Base-by-base conservation (phyloP, 2,329 filamentous ascomycete species). In the Coleophoma cylindrospora region DNA sequence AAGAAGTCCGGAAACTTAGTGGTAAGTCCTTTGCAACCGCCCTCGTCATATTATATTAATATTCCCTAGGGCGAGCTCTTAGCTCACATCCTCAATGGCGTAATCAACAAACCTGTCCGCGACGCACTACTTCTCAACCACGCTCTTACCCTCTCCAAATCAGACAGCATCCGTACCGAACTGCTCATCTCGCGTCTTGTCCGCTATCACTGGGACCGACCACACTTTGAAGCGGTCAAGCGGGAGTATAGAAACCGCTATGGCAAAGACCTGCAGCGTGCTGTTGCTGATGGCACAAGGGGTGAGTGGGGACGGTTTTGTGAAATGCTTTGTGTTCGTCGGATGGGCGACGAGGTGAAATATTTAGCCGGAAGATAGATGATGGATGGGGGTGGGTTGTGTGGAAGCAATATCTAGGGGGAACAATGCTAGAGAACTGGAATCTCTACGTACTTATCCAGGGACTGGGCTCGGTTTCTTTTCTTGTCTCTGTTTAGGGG, bases 101-200 rank as follows among this genome's bases (percentile, higher is more conserved):
- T 95, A 50, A 95, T 97, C 73, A 97, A 97, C 72, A 88, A 88
- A 52, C 91, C 94, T 6, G 90, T 95, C 55, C 89, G 94, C 49
- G 94, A 97, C 67, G 90, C 92, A 3, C 79, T 96, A 36, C 83
- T 97, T 3, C 76, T 99, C 2, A 85, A 95, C 68, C 94, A 97
- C 71, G 92, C 94, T 2, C 83, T 97, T 57, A 86, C 84, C 17
- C 80, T 86, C 43, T 85, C 86, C 3, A 80, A 57, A 48, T 56
- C 58, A 0, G 88, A 92, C 63, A 70, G 79, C 48, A 75, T 91
- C 55, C 83, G 92, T 32, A 86, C 88, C 43, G 92, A 96, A 66
- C 74, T 96, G 45, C 81, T 99, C 46, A 95, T 95, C 56, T 91
- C 87, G 3, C 80, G 94, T 2, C 77, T 97, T 2, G 89, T 96